Evolutionary conservation across 2,329 filamentous ascomycete genomes (phyloP), one percentile per base, ranked within the genome.

Genomic region (Diplocarpon mali): DNA sequence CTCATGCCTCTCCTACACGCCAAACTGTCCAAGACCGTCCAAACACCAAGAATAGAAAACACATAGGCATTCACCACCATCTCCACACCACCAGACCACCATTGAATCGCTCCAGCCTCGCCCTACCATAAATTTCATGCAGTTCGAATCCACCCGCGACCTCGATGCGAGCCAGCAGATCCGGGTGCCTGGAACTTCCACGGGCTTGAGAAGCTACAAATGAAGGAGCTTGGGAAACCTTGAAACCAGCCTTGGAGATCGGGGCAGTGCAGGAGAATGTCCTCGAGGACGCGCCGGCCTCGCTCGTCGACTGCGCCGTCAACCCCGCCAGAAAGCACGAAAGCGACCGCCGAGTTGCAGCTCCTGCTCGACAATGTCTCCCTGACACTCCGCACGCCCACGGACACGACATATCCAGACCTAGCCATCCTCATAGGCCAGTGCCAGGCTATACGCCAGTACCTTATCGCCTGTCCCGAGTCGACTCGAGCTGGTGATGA

Each of bases 401-500:
- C 44, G 27, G 47, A 53, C 29, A 50, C 44, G 39, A 38, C 40
- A 42, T 60, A 60, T 43, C 59, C 59, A 12, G 62, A 62, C 15
- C 50, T 68, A 2, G 46, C 53, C 5, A 49, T 63, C 4, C 49
- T 65, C 6, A 58, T 58, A 45, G 53, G 55, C 8, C 53, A 57
- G 37, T 40, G 49, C n/a, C 55, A 60, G 39, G 50, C 54, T 10
- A 53, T 63, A 14, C 55, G 57, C n/a, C 52, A 49, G 15, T 59
- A 57, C 43, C 44, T 63, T 5, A 54, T 57, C 45, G 67, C 72
- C 35, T 69, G 72, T 9, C 58, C 64, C 24, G 58, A 67, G 32
- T 63, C 70, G 13, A 68, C 70, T 2, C 67, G 67, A 48, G 63
- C 69, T 5, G 86, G 88, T 66, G 85, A 94, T 66, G 80, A 85